These are phyloP conservation scores for Mortierella sp. DNA, from an alignment of 371 early-diverging fungal genomes.

Conservation along the genomic window DNA sequence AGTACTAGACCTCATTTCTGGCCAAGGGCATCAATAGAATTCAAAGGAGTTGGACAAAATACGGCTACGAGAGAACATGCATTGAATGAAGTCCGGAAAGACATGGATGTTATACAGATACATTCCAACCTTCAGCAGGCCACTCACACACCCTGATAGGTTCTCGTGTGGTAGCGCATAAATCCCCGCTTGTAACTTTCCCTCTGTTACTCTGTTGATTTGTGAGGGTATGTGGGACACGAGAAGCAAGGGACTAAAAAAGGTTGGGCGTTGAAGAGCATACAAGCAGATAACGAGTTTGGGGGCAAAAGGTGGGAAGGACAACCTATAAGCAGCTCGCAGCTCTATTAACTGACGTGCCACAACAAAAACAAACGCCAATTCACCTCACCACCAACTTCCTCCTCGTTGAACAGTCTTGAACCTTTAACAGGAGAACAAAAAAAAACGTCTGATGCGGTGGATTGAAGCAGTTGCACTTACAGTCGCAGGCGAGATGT, in stretches of 20 bases:
- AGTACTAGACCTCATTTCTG: background rate
- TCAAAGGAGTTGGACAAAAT: background rate
- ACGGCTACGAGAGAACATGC: background rate
- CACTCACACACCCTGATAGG: too few species aligned
- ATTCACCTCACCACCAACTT: background rate
- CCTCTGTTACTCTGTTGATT: background rate
- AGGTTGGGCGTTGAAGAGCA: conserved; percentile 13
- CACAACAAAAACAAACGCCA: background rate
- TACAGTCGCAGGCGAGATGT: conserved; percentile 76
- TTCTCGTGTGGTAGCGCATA: too few species aligned
- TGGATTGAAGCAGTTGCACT: conserved; percentile 17
- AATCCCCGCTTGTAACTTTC: too few species aligned
- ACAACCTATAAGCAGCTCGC: too few species aligned
- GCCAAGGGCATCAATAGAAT: background rate
- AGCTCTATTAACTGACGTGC: too few species aligned
- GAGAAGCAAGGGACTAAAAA: conserved; percentile 20
- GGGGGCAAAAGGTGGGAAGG: too few species aligned
- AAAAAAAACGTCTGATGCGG: too few species aligned
- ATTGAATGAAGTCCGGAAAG: too few species aligned
- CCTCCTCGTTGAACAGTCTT: background rate
- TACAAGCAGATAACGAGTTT: too few species aligned
- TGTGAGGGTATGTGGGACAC: background rate
- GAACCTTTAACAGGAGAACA: background rate
- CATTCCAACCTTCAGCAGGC: too few species aligned
- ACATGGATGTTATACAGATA: too few species aligned